Evolutionary conservation across 176 grass and related monocot species (phyloP).

Genomic region (Oryza longistaminata): DNA sequence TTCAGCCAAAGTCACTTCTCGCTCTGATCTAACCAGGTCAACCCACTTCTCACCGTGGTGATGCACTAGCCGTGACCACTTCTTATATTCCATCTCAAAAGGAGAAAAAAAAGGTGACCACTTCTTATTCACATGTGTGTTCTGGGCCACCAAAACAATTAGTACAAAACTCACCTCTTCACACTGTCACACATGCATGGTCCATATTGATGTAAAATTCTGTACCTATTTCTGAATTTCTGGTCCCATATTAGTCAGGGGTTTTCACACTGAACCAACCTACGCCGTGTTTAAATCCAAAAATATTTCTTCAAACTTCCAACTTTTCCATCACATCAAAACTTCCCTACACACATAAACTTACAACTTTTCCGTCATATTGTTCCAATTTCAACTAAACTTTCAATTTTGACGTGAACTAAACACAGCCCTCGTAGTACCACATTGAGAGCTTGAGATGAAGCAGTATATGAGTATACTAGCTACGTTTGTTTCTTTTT

Average conservation of each 20-base stretch:
- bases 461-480: background rate
- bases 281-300: too few relatives aligned
- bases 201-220: background rate
- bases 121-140: background rate
- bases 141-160: background rate
- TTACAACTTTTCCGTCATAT: too few relatives aligned
- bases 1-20: background rate
- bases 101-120: background rate
- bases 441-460: background rate
- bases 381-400: too few relatives aligned
- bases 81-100: background rate
- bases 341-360: too few relatives aligned
- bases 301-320: too few relatives aligned
- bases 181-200: background rate
- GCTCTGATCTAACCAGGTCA: slow-evolving; percentile 1
- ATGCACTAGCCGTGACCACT: background rate
- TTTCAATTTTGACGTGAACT: too few relatives aligned
- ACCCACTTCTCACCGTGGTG: background rate
- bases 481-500: background rate
- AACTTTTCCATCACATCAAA: too few relatives aligned
- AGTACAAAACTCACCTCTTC: background rate
- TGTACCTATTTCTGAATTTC: background rate
- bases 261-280: background rate
- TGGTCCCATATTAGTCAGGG: background rate
- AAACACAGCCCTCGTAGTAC: background rate